These are phyloP conservation scores for Steccherinum ochraceum DNA, from an alignment of 768 basidiomycete species.

Conservation along the genomic window DNA sequence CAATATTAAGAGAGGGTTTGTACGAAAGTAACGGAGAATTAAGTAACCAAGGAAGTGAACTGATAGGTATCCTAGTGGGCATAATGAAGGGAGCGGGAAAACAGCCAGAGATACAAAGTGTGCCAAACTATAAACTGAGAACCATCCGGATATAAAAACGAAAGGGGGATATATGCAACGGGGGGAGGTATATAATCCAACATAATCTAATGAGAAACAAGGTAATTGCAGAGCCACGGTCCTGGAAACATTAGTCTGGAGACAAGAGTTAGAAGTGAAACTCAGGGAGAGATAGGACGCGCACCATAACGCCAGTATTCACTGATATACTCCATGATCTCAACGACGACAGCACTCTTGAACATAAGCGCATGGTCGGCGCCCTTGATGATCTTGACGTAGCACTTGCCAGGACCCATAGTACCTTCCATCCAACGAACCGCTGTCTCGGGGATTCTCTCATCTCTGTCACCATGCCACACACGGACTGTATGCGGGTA, in stretches of 20 bases:
- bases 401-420: conserved; percentile 70
- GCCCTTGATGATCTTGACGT: conserved; percentile 76
- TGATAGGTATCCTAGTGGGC: not conserved
- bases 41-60: not conserved
- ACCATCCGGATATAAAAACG: conserved; percentile 8
- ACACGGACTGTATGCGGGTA: conserved; percentile 74
- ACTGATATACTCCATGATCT: conserved; percentile 68
- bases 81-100: not conserved
- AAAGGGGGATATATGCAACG: conserved; percentile 14
- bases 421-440: conserved; percentile 89
- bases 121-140: conserved; percentile 1
- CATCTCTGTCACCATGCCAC: conserved; percentile 93
- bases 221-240: not conserved
- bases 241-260: not conserved
- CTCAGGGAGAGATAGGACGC: not conserved
- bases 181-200: conserved; percentile 28
- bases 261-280: not conserved
- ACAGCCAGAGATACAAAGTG: not conserved
- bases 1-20: not conserved
- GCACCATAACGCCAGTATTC: conserved; percentile 33
- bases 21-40: not conserved
- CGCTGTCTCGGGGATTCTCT: conserved; percentile 87
- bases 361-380: conserved; percentile 96
- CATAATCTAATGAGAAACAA: conserved; percentile 11
- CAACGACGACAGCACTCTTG: conserved; percentile 78